Percentiles rank a stretch among this genome's conserved stretches.
Conservation (phyloP, 768 basidiomycete genomes). For the Dentipellis sp. region DNA sequence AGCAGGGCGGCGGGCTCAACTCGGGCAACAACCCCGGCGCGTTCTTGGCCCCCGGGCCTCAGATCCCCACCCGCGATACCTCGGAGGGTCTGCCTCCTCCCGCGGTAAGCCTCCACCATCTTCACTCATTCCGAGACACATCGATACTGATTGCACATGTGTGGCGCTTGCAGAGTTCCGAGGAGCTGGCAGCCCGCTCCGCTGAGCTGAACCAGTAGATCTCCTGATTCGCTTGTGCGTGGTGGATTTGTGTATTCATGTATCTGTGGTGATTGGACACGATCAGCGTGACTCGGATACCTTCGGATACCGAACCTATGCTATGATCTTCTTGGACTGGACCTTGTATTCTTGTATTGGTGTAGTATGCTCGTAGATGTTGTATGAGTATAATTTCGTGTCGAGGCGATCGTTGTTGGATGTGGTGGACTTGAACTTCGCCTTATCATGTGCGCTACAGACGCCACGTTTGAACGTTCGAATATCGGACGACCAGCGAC, state of each 20-base stretch:
- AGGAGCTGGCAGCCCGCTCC: conserved; percentile 36
- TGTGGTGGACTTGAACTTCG: too few species aligned
- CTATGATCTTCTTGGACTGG: too few species aligned
- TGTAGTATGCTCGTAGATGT: not conserved
- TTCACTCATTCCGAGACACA: too few species aligned
- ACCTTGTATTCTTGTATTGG: not conserved
- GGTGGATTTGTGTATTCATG: too few species aligned
- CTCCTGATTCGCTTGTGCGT: too few species aligned
- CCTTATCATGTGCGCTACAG: too few species aligned
- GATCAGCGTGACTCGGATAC: not conserved
- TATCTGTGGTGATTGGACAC: too few species aligned
- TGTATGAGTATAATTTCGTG: not conserved
- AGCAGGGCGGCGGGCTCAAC: conserved; percentile 10
- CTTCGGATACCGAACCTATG: not conserved
- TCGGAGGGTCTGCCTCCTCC: conserved; percentile 36
- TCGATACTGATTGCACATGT: not conserved
- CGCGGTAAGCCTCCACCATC: conserved; percentile 36
- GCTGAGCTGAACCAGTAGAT: conserved; percentile 33
- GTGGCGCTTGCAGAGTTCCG: conserved; percentile 37
- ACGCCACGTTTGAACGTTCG: not conserved
- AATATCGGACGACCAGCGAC: not conserved
- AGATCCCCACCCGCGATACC: conserved; percentile 34
- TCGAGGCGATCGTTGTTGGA: too few species aligned
- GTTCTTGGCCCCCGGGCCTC: conserved; percentile 36
- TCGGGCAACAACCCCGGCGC: conserved; percentile 19